Evolutionary conservation across 768 basidiomycete genomes (phyloP).

Genomic region (Lactarius trivialis): DNA sequence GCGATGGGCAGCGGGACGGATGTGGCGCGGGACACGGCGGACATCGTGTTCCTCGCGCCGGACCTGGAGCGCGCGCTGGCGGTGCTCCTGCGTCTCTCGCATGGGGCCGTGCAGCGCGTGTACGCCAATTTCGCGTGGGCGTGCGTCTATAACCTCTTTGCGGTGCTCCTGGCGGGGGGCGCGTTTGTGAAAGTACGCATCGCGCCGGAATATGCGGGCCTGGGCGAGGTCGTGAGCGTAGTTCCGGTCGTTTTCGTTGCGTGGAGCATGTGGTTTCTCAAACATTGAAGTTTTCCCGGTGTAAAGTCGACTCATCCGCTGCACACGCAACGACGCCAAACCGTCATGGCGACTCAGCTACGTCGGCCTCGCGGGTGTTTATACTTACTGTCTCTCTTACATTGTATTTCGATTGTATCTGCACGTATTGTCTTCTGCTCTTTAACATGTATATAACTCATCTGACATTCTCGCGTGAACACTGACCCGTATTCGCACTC

Average conservation of each 20-base stretch:
- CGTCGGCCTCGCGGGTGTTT: too few species aligned
- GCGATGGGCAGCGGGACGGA: conserved; percentile 33
- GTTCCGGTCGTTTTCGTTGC: conserved; percentile 37
- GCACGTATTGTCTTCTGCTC: too few species aligned
- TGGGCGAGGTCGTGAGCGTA: conserved; percentile 40
- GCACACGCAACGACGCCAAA: too few species aligned
- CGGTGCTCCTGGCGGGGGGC: conserved; percentile 45
- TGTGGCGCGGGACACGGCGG: conserved; percentile 38
- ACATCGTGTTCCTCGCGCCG: conserved; percentile 39
- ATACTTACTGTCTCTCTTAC: too few species aligned
- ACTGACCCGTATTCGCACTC: too few species aligned
- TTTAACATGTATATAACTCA: too few species aligned
- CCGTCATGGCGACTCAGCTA: too few species aligned
- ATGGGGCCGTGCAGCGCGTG: conserved; percentile 32
- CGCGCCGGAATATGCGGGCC: conserved; percentile 37
- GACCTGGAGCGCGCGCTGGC: conserved; percentile 32
- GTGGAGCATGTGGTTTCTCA: conserved; percentile 23
- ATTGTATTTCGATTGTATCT: too few species aligned
- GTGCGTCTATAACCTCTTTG: conserved; percentile 39
- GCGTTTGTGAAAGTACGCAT: conserved; percentile 37
- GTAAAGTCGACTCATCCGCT: too few species aligned
- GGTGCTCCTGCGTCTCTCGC: conserved; percentile 35
- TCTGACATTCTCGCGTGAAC: too few species aligned
- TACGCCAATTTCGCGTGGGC: conserved; percentile 35
- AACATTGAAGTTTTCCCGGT: background rate